Percentiles rank a stretch among this genome's conserved stretches.
These are phyloP conservation scores for Chrysochromulina parva DNA, from an alignment of 78 protist genomes.

Conservation along the genomic window DNA sequence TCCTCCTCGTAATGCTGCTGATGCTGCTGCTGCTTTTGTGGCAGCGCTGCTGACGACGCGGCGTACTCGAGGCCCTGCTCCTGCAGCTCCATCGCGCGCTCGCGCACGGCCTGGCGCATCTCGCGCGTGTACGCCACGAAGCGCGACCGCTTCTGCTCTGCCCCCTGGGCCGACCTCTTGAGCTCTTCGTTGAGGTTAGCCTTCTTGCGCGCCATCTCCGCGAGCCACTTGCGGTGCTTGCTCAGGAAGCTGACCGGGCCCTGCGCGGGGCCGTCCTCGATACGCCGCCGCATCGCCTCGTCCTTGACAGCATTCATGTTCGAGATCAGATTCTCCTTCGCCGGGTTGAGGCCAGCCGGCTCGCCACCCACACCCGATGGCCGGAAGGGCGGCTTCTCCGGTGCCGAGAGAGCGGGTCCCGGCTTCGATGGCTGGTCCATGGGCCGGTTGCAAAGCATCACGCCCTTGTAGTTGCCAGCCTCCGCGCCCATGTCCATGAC, in stretches of 20 bases:
- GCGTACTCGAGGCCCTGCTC: neutral
- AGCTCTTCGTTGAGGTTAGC: no score
- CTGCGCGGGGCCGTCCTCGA: neutral
- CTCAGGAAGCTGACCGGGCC: neutral
- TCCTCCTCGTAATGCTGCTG: neutral
- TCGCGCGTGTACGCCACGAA: no score
- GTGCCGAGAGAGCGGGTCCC: neutral
- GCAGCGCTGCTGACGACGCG: neutral
- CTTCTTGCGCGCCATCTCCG: neutral
- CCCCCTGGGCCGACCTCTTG: no score
- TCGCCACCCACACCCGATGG: neutral
- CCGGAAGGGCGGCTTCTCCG: neutral
- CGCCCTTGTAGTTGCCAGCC: neutral
- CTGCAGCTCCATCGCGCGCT: no score
- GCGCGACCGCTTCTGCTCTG: no score
- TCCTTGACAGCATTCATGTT: neutral
- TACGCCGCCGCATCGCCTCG: neutral
- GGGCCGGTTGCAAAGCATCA: neutral
- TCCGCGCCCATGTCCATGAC: no score
- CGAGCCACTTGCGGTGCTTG: neutral
- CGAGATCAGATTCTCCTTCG: neutral
- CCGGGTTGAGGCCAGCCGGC: neutral
- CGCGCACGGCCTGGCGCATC: no score
- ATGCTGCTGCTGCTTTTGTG: no score
- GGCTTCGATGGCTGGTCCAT: neutral